Conservation (phyloP, 192 early-diverging fungal species). For the Backusella sp. region DNA sequence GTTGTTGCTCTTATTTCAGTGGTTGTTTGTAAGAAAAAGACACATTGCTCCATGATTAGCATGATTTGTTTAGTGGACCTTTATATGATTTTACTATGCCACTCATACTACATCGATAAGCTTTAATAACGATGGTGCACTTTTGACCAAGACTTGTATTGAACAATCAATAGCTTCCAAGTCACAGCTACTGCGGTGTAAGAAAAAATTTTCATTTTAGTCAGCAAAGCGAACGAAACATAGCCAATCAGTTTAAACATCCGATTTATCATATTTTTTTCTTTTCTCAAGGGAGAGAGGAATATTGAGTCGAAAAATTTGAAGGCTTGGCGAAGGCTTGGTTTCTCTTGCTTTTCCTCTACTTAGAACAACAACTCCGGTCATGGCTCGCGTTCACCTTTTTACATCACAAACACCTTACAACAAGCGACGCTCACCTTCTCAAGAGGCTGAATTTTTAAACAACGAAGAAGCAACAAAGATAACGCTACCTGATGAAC, state of each 20-base stretch:
- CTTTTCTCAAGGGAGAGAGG: background rate
- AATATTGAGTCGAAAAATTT: background rate
- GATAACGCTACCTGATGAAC: conserved; percentile 6
- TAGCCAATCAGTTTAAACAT: background rate
- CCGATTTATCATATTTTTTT: background rate
- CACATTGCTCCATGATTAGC: too few relatives aligned
- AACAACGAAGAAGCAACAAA: conserved; percentile 7
- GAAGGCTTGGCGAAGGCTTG: conserved; percentile 21
- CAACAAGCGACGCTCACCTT: background rate
- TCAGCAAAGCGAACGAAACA: background rate
- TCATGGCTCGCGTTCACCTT: conserved; percentile 29
- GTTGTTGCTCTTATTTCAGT: too few relatives aligned
- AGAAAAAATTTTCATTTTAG: background rate
- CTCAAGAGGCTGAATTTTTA: background rate
- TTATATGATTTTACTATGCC: too few relatives aligned
- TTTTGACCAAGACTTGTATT: too few relatives aligned
- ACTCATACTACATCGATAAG: too few relatives aligned
- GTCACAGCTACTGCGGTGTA: background rate
- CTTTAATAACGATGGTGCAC: too few relatives aligned
- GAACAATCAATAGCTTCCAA: too few relatives aligned
- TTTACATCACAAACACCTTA: conserved; percentile 20
- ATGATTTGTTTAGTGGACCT: too few relatives aligned
- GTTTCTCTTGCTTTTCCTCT: conserved; percentile 22
- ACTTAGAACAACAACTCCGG: conserved; percentile 7
- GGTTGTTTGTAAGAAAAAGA: too few relatives aligned